Conservation (phyloP, 768 basidiomycete genomes). For the Tylopilus intermedius region DNA sequence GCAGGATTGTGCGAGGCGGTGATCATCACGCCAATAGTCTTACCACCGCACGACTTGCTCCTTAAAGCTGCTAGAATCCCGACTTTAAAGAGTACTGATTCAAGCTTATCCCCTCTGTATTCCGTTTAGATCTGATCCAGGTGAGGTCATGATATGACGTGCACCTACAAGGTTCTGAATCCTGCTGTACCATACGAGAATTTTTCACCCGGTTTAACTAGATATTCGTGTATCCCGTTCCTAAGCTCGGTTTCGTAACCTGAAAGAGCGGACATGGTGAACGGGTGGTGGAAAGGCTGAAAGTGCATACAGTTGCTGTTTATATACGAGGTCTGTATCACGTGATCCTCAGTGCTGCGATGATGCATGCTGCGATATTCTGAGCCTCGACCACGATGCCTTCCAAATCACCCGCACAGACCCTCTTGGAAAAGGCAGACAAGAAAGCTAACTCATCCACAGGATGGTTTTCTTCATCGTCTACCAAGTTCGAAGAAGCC, state of each 20-base stretch:
- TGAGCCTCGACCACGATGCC: constrained; percentile 44
- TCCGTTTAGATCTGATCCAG: constrained; percentile 7
- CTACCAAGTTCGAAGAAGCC: constrained; percentile 89
- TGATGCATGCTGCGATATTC: not conserved
- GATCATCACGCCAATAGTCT: constrained; percentile 95
- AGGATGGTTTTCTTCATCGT: constrained; percentile 84
- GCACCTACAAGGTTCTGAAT: constrained; percentile 80
- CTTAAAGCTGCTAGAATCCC: constrained; percentile 86
- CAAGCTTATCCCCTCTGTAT: constrained; percentile 61
- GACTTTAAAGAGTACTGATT: constrained; percentile 91
- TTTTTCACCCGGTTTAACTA: constrained; percentile 61
- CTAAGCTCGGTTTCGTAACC: constrained; percentile 40
- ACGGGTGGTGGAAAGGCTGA: not conserved
- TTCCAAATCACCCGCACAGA: constrained; percentile 72
- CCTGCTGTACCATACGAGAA: constrained; percentile 95
- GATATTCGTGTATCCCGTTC: constrained; percentile 54
- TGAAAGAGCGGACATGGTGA: constrained; percentile 33
- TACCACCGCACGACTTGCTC: constrained; percentile 88
- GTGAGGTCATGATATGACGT: constrained; percentile 2
- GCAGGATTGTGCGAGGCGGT: constrained; percentile 99
- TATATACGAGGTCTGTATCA: not conserved
- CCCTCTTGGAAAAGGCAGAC: constrained; percentile 79
- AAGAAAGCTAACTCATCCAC: constrained; percentile 83
- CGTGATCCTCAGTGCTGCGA: constrained; percentile 12
- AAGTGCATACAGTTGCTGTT: not conserved